phyloP scores from a whole-genome alignment of 2,329 filamentous ascomycete genomes.

The Colletotrichum sp. region DNA sequence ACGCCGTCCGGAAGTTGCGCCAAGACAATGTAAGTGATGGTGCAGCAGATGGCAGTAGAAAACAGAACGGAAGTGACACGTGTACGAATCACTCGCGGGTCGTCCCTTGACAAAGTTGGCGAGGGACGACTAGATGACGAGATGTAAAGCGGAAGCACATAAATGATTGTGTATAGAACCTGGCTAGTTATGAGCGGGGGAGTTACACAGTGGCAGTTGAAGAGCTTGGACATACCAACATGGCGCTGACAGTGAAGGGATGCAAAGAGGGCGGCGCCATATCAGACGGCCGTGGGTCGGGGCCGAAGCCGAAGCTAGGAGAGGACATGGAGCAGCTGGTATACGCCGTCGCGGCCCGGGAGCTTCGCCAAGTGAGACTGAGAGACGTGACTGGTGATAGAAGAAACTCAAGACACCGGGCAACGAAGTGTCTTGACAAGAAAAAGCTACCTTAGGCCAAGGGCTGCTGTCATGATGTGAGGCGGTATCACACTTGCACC shows the following conservation, averaged over 20 bases:
- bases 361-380: background rate
- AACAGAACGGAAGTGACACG: slow-evolving; percentile 81
- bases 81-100: slow-evolving; percentile 86
- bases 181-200: slow-evolving; percentile 32
- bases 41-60: slow-evolving; percentile 73
- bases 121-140: slow-evolving; percentile 82
- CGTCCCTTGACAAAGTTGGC: slow-evolving; percentile 79
- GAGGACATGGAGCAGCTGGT: background rate
- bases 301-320: background rate
- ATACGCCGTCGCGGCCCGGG: background rate
- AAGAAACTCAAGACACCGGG: background rate
- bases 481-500: background rate
- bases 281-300: background rate
- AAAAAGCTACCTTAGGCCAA: background rate
- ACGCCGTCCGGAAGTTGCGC: slow-evolving; percentile 41
- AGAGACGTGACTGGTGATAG: background rate
- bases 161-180: slow-evolving; percentile 85
- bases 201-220: too few relatives aligned
- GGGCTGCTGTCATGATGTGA: background rate
- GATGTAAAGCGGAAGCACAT: slow-evolving; percentile 90
- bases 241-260: slow-evolving; percentile 7
- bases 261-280: background rate
- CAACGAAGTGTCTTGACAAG: background rate
- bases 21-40: slow-evolving; percentile 72
- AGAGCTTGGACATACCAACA: slow-evolving; percentile 17